Base-by-base conservation (phyloP, 2,329 filamentous ascomycete genomes). In the Tolypocladium cylindrosporum region DNA sequence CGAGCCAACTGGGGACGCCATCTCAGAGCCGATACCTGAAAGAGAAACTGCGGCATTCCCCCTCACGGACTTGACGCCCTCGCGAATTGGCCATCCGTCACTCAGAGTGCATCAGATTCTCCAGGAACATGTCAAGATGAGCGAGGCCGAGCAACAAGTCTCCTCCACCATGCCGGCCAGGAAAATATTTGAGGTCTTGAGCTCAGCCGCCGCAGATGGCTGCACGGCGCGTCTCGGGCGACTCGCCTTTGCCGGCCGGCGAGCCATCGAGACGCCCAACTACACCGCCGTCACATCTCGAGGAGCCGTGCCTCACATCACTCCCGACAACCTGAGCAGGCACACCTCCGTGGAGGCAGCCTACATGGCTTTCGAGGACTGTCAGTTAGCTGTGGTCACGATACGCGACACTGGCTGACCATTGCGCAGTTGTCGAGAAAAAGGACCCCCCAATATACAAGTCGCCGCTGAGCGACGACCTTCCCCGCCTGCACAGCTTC, bases 321-420 rank as follows among this genome's bases (percentile, higher is more conserved):
- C 92, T 3, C 92, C 91, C 43, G 94, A 99, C 76, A 88, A 88
- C 61, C 78, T 94, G 63, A 71, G 74, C 45, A 86, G 84, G 57
- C 78, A 88, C 66, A 85, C 86, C 1, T 70, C 80, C 6, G 78
- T 95, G 59, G 76, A 77, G 36, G 89, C 88, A 34, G 79, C 90
- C 3, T 96, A 96, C 69, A 77, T 94, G 67, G 90, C 88, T 0
- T 76, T 97, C 36, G 94, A 99, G 78, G 94, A 99, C 72, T 97
- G 94, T 97, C 79, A 73, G 89, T 73, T 4, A 6, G 13, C 10
- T 14, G 27, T n/a, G 37, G 34, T 3, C 7, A 39, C 16, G 16
- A 11, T 31, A 34, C 6, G 34, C 16, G 24, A 7, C 21, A 1
- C 31, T 27, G 36, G 36, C 59, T 57, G 27, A 60, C 55, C 50